A percentile compares a stretch with the other conserved stretches of the same genome.
Conservation (phyloP, 768 basidiomycete genomes). For the Lentinula edodes region DNA sequence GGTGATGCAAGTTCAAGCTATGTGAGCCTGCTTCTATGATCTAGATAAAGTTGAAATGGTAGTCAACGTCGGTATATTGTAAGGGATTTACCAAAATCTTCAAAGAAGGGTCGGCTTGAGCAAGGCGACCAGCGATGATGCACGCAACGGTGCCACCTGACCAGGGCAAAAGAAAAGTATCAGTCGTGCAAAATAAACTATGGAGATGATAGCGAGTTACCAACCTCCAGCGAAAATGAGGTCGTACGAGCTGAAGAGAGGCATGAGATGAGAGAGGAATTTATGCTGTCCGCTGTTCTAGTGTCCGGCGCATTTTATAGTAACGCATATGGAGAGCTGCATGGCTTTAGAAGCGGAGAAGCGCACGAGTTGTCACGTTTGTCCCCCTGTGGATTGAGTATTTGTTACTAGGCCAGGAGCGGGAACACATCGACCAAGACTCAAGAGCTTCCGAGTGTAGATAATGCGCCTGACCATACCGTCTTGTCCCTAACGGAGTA, state of each 20-base stretch:
- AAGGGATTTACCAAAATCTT: constrained; percentile 26
- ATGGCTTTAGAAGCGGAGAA: no score
- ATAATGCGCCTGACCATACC: no score
- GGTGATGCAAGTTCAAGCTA: constrained; percentile 25
- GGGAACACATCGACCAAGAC: no score
- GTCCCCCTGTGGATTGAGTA: no score
- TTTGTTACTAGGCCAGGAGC: no score
- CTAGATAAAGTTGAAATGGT: not conserved
- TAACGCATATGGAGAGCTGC: no score
- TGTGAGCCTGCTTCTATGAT: constrained; percentile 38
- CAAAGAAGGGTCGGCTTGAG: constrained; percentile 28
- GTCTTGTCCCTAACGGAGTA: no score
- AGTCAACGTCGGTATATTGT: not conserved
- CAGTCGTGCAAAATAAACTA: not conserved
- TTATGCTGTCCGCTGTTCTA: no score
- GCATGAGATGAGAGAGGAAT: not conserved
- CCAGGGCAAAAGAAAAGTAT: not conserved
- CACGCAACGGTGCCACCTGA: constrained; percentile 31
- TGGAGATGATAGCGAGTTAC: not conserved
- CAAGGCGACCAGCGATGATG: constrained; percentile 32
- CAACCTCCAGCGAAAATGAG: constrained; percentile 32
- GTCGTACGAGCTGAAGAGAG: constrained; percentile 17
- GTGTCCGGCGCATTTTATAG: no score
- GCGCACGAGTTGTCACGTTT: no score
- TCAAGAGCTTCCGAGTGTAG: no score